These are phyloP conservation scores for Lactarius pseudohatsudake DNA, from an alignment of 768 basidiomycete genomes.

Conservation along the genomic window DNA sequence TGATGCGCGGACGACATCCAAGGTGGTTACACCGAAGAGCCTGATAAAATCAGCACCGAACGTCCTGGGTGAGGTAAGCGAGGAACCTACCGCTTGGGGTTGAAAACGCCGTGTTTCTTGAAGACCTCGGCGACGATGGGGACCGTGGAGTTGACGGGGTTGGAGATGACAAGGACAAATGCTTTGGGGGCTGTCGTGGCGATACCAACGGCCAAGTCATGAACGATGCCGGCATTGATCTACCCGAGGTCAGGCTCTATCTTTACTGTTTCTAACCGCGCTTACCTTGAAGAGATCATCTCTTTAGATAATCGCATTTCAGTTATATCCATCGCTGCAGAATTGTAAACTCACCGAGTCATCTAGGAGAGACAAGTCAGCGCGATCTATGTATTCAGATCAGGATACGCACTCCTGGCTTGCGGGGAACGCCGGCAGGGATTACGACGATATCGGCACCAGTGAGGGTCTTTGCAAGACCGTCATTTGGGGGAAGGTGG, in stretches of 20 bases:
- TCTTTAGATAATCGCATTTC: slow-evolving; percentile 42
- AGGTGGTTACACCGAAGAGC: slow-evolving; percentile 95
- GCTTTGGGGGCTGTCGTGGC: slow-evolving; percentile 85
- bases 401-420: slow-evolving; percentile 72
- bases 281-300: slow-evolving; percentile 94
- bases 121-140: slow-evolving; percentile 95
- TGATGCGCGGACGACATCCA: slow-evolving; percentile 97
- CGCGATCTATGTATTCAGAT: slow-evolving; percentile 1
- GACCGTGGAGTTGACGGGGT: slow-evolving; percentile 99
- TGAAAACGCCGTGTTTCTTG: slow-evolving; percentile 88
- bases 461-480: slow-evolving; percentile 76
- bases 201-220: slow-evolving; percentile 87
- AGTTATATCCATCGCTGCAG: slow-evolving; percentile 5
- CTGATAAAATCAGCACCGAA: slow-evolving; percentile 42
- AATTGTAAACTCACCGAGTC: slow-evolving; percentile 44
- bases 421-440: slow-evolving; percentile 95
- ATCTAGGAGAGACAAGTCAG: slow-evolving; percentile 38
- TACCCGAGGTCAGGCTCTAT: slow-evolving; percentile 35
- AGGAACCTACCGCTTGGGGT: slow-evolving; percentile 76
- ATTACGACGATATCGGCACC: slow-evolving; percentile 92
- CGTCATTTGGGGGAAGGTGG: slow-evolving; percentile 76
- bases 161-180: slow-evolving; percentile 93
- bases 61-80: background rate
- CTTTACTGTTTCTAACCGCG: no score
- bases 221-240: slow-evolving; percentile 98